These are phyloP conservation scores for Didymella lethalis DNA, from an alignment of 2,329 filamentous ascomycete genomes.

Conservation along the genomic window DNA sequence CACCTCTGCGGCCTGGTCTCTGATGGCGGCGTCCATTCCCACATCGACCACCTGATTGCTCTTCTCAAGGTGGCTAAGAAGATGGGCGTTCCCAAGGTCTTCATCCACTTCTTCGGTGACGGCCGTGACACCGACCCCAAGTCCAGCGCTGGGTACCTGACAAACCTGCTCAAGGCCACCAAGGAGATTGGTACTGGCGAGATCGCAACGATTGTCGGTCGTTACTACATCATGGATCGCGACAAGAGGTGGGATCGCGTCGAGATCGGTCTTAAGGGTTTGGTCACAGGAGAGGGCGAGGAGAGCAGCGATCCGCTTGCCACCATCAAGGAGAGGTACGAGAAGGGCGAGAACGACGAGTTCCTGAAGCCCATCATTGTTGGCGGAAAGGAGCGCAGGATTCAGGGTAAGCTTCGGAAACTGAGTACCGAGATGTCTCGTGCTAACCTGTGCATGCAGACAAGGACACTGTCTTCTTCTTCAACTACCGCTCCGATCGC, in stretches of 20 bases:
- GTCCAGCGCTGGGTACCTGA: conserved; percentile 85
- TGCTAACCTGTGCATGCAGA: conserved; percentile 62
- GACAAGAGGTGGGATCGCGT: conserved; percentile 99
- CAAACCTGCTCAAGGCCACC: conserved; percentile 80
- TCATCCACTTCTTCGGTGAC: conserved; percentile 99
- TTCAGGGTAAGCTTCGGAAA: conserved; percentile 69
- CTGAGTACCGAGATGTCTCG: conserved; percentile 41
- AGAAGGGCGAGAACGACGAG: conserved; percentile 89
- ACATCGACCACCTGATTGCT: conserved; percentile 90
- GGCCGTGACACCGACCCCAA: conserved; percentile 98
- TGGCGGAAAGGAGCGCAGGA: conserved; percentile 81
- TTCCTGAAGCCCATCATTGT: conserved; percentile 98
- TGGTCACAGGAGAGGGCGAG: conserved; percentile 88
- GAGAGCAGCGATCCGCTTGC: conserved; percentile 82
- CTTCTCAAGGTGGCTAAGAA: conserved; percentile 91
- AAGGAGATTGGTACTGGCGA: conserved; percentile 87
- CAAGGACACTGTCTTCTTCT: conserved; percentile 96
- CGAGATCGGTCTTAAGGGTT: conserved; percentile 85
- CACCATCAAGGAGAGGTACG: conserved; percentile 87
- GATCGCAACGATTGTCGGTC: conserved; percentile 90
- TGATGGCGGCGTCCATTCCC: conserved; percentile 94
- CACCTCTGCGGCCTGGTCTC: conserved; percentile 93
- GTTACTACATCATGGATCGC: conserved; percentile 99
- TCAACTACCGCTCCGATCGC: conserved; percentile 99
- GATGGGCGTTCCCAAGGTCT: conserved; percentile 85